Evolutionary conservation across 208 protist genomes (phyloP).

Genomic region (Leishmania aethiopica): DNA sequence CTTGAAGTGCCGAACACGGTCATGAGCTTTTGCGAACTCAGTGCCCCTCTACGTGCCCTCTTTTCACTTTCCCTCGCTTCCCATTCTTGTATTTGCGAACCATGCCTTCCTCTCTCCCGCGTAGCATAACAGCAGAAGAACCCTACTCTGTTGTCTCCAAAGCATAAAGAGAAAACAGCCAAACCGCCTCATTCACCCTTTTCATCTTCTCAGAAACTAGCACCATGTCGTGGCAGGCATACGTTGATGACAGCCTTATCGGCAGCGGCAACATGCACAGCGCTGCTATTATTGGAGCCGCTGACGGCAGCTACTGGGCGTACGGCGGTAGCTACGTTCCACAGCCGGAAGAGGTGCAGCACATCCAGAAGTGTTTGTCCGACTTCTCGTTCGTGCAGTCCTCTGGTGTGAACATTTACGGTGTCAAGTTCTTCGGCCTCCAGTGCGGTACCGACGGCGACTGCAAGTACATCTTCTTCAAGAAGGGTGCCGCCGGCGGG

Average conservation of each 20-base stretch:
- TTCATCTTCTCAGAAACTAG: background rate
- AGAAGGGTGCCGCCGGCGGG: conserved; percentile 84
- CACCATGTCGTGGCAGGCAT: conserved; percentile 87
- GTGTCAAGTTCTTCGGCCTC: conserved; percentile 89
- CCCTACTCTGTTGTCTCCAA: background rate
- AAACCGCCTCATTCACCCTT: background rate
- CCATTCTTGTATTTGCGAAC: background rate
- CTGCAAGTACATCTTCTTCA: conserved; percentile 87
- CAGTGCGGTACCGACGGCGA: conserved; percentile 73
- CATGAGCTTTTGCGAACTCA: background rate
- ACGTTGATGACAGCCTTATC: conserved; percentile 89
- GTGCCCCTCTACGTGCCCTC: background rate
- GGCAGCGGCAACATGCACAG: conserved; percentile 90
- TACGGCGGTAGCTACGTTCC: conserved; percentile 87
- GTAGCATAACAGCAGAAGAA: background rate
- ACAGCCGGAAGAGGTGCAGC: conserved; percentile 83
- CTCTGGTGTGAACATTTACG: conserved; percentile 78
- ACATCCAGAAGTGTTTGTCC: conserved; percentile 74
- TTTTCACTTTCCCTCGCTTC: background rate
- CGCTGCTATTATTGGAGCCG: conserved; percentile 74
- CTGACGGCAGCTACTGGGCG: conserved; percentile 89
- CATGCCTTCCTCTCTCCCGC: background rate
- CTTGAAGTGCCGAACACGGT: background rate
- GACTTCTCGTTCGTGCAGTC: conserved; percentile 67
- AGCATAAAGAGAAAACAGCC: background rate